phyloP scores from a whole-genome alignment of 176 grass and related monocot species.

The Musa acuminata region DNA sequence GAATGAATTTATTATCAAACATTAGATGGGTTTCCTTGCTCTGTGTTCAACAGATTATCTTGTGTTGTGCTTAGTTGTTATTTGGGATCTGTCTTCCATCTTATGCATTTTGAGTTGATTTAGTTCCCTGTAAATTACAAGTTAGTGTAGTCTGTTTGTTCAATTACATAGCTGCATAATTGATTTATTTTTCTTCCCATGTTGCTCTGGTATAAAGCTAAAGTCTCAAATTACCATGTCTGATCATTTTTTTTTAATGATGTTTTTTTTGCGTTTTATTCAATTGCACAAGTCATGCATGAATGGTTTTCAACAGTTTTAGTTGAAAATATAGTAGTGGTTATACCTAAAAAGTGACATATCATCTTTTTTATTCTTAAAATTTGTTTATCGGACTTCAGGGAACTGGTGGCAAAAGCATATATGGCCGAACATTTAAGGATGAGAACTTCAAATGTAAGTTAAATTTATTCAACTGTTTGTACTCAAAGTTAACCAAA shows the following conservation, averaged over 20 bases:
- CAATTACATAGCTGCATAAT: no score
- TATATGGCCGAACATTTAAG: conserved; percentile 86
- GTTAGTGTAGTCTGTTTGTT: no score
- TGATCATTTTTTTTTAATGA: not conserved
- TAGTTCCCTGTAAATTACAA: no score
- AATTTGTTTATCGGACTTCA: conserved; percentile 23
- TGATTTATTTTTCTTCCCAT: no score
- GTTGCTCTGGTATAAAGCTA: not conserved
- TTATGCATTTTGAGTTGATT: no score
- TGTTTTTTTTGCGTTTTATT: not conserved
- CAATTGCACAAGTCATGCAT: not conserved
- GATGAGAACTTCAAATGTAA: conserved; percentile 95
- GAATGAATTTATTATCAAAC: no score
- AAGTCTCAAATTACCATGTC: not conserved
- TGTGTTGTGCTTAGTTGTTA: no score
- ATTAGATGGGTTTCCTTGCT: no score
- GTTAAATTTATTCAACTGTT: not conserved
- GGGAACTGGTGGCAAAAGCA: conserved; percentile 94
- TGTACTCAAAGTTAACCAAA: not conserved
- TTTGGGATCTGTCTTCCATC: no score
- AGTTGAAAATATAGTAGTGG: not conserved
- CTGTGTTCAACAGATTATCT: no score
- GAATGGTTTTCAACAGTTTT: not conserved
- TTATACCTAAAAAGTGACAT: not conserved
- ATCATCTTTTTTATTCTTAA: conserved; percentile 8